Base-by-base conservation (phyloP, 805 yeast genomes). In the Schizosaccharomyces lindneri region DNA sequence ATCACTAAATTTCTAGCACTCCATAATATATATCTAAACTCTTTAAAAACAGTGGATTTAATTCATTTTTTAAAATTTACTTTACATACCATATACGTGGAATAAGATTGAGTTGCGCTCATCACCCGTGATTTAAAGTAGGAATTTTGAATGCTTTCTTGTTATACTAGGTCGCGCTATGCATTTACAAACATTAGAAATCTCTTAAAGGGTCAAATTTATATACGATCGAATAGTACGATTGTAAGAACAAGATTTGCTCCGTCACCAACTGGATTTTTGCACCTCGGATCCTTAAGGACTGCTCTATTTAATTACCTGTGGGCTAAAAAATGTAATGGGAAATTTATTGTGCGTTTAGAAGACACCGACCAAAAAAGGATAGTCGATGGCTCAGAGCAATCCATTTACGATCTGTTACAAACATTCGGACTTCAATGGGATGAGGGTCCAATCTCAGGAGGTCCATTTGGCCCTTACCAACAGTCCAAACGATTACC, bases 241-340 rank as follows among this genome's bases (percentile, higher is more conserved):
- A 41, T 48, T 39, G 66, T 66, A 11, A 94, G 96, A 65, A 86
- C 97, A 0, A 73, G 99, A 65, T 93, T 93, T 72, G 99, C 99
- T 0, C 98, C 99, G 0, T 88, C 97, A 1, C 99, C 99, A 0
- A 93, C 99, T 0, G 99, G 99, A 0, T 80, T 80, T 64, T 75
- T 93, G n/a, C 99, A 93, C 70, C 70, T 93, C 63, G 99, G 99
- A 0, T 89, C 97, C 0, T 69, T 93, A 59, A 74, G 99, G 70
- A 93, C 99, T 0, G 97, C 97, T 0, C 71, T 93, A 21, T 93
- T 87, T 72, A 93, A 93, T 70, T 93, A 82, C 67, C 71, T 93
- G 19, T 72, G 86, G 17, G 97, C 98, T 0, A 80, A 75, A 66
- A 76, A 79, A 62, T 87, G 95, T 0, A 79, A 80, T 0, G 98